phyloP scores from a whole-genome alignment of 2,329 filamentous ascomycete species.

The Colletotrichum acutatum region DNA sequence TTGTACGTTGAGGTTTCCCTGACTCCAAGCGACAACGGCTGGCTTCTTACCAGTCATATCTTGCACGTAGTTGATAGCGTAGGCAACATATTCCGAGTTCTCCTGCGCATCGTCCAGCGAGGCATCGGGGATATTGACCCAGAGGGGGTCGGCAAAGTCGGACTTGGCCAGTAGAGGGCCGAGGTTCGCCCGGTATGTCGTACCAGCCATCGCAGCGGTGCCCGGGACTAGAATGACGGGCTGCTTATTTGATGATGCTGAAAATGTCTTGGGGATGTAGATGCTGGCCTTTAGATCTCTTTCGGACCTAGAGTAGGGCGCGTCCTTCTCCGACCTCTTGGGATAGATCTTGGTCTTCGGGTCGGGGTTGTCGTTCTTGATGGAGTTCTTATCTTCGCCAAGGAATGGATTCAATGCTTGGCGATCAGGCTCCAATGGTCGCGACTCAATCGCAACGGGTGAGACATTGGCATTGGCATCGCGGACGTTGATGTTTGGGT shows the following conservation, averaged over 20 bases:
- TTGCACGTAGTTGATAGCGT: constrained; percentile 67
- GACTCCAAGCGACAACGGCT: constrained; percentile 62
- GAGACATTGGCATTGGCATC: neutral
- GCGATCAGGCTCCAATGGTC: neutral
- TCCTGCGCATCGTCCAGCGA: constrained; percentile 59
- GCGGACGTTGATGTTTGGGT: neutral
- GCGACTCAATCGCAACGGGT: neutral
- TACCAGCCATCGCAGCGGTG: constrained; percentile 49
- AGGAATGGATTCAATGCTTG: neutral
- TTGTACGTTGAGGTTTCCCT: constrained; percentile 64
- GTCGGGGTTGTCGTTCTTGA: constrained; percentile 2
- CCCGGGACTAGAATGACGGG: constrained; percentile 65
- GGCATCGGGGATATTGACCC: constrained; percentile 64
- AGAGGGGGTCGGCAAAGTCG: constrained; percentile 59
- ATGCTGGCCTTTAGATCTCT: constrained; percentile 59
- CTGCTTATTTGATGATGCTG: constrained; percentile 51
- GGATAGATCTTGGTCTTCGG: constrained; percentile 45
- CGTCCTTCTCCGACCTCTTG: constrained; percentile 51
- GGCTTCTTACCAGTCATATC: constrained; percentile 52
- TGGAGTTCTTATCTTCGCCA: neutral
- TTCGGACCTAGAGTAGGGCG: constrained; percentile 60
- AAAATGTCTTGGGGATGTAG: constrained; percentile 60
- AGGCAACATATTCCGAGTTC: constrained; percentile 66
- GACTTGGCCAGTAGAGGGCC: constrained; percentile 57
- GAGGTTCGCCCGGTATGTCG: constrained; percentile 58